These are phyloP conservation scores for Eimeria mitis DNA, from an alignment of 169 alveolate genomes.

Conservation along the genomic window DNA sequence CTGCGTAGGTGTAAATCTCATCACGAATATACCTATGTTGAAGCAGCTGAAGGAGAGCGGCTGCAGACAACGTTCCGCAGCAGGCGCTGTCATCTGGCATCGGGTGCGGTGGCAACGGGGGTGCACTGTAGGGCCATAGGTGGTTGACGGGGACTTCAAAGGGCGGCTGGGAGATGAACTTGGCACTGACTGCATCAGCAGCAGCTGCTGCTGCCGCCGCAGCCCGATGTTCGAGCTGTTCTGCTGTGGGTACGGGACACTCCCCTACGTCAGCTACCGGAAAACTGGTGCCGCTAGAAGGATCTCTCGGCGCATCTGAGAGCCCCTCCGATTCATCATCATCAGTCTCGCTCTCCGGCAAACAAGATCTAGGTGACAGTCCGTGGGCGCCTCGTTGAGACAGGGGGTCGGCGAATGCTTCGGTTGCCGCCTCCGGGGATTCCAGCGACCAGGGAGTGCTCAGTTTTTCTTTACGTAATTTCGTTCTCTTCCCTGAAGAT, in stretches of 20 bases:
- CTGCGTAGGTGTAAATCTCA: slow-evolving; percentile 96
- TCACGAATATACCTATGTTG: slow-evolving; percentile 50
- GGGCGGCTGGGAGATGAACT: background rate
- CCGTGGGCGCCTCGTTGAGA: background rate
- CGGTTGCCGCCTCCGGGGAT: slow-evolving; percentile 25
- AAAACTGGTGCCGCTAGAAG: background rate
- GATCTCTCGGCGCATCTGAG: background rate
- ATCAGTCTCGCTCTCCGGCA: background rate
- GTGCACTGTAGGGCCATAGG: slow-evolving; percentile 60
- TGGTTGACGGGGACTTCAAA: slow-evolving; percentile 45
- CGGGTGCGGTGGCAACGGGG: slow-evolving; percentile 67
- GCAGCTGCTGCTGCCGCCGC: slow-evolving; percentile 16
- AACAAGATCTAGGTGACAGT: background rate
- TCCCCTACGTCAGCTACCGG: background rate
- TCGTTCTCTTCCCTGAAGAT: background rate
- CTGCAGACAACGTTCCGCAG: slow-evolving; percentile 52
- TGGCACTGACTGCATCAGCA: background rate
- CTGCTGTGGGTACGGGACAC: background rate
- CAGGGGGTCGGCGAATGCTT: slow-evolving; percentile 53
- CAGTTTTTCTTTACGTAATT: background rate
- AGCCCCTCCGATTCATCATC: slow-evolving; percentile 6
- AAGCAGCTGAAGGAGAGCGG: slow-evolving; percentile 61
- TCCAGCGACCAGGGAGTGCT: slow-evolving; percentile 14
- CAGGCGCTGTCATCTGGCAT: slow-evolving; percentile 68
- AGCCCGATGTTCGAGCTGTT: background rate